Percentiles rank a stretch among this genome's conserved stretches.
phyloP scores from a whole-genome alignment of 768 basidiomycete genomes.

The Phylloporus arenicola region DNA sequence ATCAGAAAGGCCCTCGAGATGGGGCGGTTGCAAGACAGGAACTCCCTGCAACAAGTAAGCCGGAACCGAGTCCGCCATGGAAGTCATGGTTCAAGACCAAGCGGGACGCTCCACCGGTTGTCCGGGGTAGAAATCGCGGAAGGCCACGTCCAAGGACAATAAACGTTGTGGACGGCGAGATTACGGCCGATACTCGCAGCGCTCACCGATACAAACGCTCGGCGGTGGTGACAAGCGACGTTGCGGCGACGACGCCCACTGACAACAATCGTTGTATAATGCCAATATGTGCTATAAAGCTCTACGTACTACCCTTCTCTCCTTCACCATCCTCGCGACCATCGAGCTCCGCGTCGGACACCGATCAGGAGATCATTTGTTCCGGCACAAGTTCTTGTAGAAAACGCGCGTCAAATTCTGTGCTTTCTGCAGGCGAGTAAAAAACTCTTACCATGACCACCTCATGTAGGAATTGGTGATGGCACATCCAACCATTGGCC shows the following conservation, averaged over 20 bases:
- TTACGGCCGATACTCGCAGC: slow-evolving; percentile 6
- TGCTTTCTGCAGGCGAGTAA: neutral
- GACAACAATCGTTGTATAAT: slow-evolving; percentile 21
- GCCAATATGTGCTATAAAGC: slow-evolving; percentile 1
- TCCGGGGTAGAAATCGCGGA: slow-evolving; percentile 17
- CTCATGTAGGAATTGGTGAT: slow-evolving; percentile 8
- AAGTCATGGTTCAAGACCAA: slow-evolving; percentile 50
- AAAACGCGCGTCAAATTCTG: neutral
- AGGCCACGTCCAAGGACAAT: slow-evolving; percentile 14
- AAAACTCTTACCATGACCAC: slow-evolving; percentile 5
- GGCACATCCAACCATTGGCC: neutral
- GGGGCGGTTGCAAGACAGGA: slow-evolving; percentile 67
- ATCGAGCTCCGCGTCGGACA: slow-evolving; percentile 2
- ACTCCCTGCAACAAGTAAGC: slow-evolving; percentile 70
- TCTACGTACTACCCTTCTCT: slow-evolving; percentile 11
- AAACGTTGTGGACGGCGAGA: slow-evolving; percentile 21
- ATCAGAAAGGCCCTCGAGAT: slow-evolving; percentile 69
- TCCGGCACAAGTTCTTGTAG: slow-evolving; percentile 1
- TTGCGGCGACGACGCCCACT: slow-evolving; percentile 15
- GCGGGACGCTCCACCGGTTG: slow-evolving; percentile 9
- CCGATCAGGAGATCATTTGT: slow-evolving; percentile 10
- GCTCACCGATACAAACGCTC: slow-evolving; percentile 12
- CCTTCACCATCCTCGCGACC: neutral
- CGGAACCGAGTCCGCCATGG: slow-evolving; percentile 57
- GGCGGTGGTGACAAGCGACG: slow-evolving; percentile 20